Evolutionary conservation across 1,284 basidiomycete genomes (phyloP), one percentile per base, ranked within the genome.

Genomic region (Pseudozyma sp.): DNA sequence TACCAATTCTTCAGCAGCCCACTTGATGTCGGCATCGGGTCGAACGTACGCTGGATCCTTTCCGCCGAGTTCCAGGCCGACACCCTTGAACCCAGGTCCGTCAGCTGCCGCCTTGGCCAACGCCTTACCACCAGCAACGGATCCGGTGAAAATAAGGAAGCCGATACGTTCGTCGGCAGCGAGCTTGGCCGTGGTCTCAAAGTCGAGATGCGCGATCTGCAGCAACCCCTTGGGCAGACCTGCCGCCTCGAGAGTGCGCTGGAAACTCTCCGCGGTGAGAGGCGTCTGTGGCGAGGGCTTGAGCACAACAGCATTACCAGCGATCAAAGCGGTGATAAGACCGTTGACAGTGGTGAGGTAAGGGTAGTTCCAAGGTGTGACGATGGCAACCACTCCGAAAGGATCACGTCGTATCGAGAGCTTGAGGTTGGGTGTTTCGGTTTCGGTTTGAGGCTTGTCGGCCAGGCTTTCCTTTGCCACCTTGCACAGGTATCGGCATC

Each of bases 251-350:
- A 94, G 88, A 0, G 92, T 91, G 39, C 87, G 84, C 2, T 90
- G 89, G 75, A 97, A 89, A 19, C 92, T 90, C 85, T 97, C 93
- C 4, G 92, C 94, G 0, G 91, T 90, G 47, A 94, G 86, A 3
- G 95, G 95, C 0, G 95, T 97, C 85, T 97, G 95, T 1, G 95
- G 95, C 3, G 94, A 95, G 0, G 95, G 94, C 86, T 97, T 98
- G 83, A 97, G 87, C 52, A 97, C 86, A 14, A 97, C 92, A 0
- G 92, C 87, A 85, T 98, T 97, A 34, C 95, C 93, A 51, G 80
- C 75, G 31, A 83, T 71, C 55, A 71, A 38, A 36, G 71, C 59
- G 25, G 76, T 70, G 48, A 97, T 89, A 58, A 97, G 90, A 1
- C 93, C 91, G 86, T 97, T 97, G 85, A 97, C 89, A 51, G 57